Evolutionary conservation across 202 grass and related monocot genomes (phyloP).

Genomic region (Brachypodium distachyon): DNA sequence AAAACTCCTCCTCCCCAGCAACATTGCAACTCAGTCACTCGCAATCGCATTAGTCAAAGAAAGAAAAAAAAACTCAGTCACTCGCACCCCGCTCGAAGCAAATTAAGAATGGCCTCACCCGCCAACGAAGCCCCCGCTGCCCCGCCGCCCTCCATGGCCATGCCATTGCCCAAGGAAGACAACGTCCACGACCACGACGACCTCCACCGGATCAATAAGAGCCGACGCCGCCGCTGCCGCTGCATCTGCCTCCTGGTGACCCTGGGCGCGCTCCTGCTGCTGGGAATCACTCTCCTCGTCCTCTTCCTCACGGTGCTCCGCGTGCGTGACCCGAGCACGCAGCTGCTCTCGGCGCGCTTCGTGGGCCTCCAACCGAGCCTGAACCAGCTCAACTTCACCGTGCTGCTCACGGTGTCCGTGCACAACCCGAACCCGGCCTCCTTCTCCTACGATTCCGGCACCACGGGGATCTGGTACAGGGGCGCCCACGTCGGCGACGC

Average conservation of each 20-base stretch:
- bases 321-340: conserved; percentile 30
- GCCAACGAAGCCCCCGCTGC: background rate
- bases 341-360: conserved; percentile 19
- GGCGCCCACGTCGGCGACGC: conserved; percentile 37
- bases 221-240: conserved; percentile 9
- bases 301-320: conserved; percentile 47
- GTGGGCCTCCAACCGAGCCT: conserved; percentile 13
- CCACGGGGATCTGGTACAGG: conserved; percentile 33
- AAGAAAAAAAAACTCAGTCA: background rate
- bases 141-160: background rate
- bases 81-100: background rate
- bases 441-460: conserved; percentile 27
- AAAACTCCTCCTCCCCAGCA: background rate
- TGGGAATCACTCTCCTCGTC: conserved; percentile 15
- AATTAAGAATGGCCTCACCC: background rate
- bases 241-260: conserved; percentile 5
- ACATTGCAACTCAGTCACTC: background rate
- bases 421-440: conserved; percentile 58
- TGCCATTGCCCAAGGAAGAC: no score
- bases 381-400: conserved; percentile 35
- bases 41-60: background rate
- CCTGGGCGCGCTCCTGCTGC: conserved; percentile 19
- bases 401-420: conserved; percentile 34
- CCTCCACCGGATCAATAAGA: background rate
- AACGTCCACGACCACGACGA: background rate